A percentile compares a stretch with the other conserved stretches of the same genome.
phyloP scores from a whole-genome alignment of 345 rosid species.

The Eucalyptus lansdowneana region DNA sequence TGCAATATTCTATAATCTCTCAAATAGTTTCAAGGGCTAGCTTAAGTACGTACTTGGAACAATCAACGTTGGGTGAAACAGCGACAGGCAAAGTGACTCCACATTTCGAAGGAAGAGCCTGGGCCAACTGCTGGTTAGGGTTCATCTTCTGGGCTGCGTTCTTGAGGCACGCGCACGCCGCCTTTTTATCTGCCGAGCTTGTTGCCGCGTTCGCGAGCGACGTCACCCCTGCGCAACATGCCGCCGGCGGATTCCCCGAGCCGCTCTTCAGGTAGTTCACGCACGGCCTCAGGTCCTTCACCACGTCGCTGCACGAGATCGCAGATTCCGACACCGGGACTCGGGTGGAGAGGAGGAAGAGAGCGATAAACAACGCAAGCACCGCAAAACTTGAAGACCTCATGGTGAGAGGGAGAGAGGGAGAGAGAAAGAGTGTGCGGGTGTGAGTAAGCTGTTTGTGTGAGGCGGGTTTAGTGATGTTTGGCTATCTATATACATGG shows the following conservation, averaged over 20 bases:
- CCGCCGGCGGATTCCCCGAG: slow-evolving; percentile 40
- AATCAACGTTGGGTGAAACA: slow-evolving; percentile 47
- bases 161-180: slow-evolving; percentile 64
- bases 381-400: neutral
- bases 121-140: slow-evolving; percentile 39
- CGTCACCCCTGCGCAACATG: slow-evolving; percentile 46
- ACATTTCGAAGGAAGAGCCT: slow-evolving; percentile 49
- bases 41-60: slow-evolving; percentile 32
- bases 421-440: neutral
- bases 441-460: neutral
- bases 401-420: neutral
- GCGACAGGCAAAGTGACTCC: slow-evolving; percentile 34
- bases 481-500: neutral
- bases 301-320: slow-evolving; percentile 48
- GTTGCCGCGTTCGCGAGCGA: slow-evolving; percentile 34
- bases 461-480: neutral
- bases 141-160: slow-evolving; percentile 36
- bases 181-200: slow-evolving; percentile 39
- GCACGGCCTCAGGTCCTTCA: slow-evolving; percentile 58
- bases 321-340: slow-evolving; percentile 28
- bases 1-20: neutral
- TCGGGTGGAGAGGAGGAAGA: slow-evolving; percentile 7
- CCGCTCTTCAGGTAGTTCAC: slow-evolving; percentile 48
- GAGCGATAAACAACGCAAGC: neutral
- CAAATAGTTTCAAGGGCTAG: neutral